Base-by-base conservation (phyloP, 345 rosid species). In the Kernera saxatilis region DNA sequence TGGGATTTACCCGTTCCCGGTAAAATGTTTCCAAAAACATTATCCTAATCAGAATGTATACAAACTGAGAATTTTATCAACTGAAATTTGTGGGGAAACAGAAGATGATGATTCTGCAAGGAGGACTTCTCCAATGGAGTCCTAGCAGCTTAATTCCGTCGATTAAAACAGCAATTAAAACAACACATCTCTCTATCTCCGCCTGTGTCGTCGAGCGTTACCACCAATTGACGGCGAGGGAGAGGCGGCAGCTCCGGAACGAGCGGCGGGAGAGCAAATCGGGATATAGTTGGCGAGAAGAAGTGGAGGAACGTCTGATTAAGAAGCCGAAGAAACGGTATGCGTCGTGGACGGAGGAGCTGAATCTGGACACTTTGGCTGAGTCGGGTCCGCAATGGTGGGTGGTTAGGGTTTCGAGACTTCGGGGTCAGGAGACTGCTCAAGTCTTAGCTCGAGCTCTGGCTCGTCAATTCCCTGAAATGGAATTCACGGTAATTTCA, bases 191-290 rank as follows among this genome's bases (percentile, higher is more conserved):
- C 15, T 71, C 77, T 18, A 59, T 82, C 43, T 73, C 78, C 7
- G 85, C 88, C 2, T 74, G 87, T 26, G 74, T 86, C 21, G 58
- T 52, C 32, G 78, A 72, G 15, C 48, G 58, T 44, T 55, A 78
- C 59, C 80, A 73, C 23, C 78, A 78, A 72, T 82, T 91, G 13
- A 84, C 92, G 17, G 98, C 89, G 25, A 86, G 84, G 68, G 98
- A 91, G 83, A 82, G 97, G 66, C 81, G 98, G 79, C 85, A 83
- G 81, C 85, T 87, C n/a, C 81, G 97, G 67, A 86, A 85, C 79
- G 83, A 83, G 72, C 77, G 82, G 73, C 82, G 98, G 12, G 98
- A 86, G 78, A 75, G 84, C 70, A 83, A 80, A 67, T 53, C 82
- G 3, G 91, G 86, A 29, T 79, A 83, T 30, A 86, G 72, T 25